phyloP scores from a whole-genome alignment of 2,329 filamentous ascomycete species.

The Cytospora paraplurivora region DNA sequence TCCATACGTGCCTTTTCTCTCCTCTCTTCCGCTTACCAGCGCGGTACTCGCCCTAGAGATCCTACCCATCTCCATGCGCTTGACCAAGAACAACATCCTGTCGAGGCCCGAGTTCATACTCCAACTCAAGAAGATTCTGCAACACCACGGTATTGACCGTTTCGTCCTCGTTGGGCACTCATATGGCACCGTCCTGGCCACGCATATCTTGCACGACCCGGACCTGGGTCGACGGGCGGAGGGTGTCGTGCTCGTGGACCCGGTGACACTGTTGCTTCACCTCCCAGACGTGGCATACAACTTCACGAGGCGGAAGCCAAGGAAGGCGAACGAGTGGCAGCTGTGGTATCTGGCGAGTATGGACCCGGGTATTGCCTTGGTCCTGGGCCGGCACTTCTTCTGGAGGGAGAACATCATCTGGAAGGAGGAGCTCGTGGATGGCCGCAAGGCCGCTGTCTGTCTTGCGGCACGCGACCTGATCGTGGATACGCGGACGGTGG shows the following conservation, averaged over 20 bases:
- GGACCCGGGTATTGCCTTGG: slow-evolving; percentile 67
- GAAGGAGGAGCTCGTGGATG: slow-evolving; percentile 61
- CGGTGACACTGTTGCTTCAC: slow-evolving; percentile 68
- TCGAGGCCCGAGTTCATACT: slow-evolving; percentile 54
- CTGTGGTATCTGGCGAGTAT: slow-evolving; percentile 71
- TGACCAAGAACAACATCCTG: slow-evolving; percentile 45
- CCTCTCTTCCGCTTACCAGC: slow-evolving; percentile 26
- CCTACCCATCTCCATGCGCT: slow-evolving; percentile 30
- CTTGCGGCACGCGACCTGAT: slow-evolving; percentile 65
- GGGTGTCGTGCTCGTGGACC: slow-evolving; percentile 55
- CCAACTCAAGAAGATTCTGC: slow-evolving; percentile 59
- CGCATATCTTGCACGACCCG: slow-evolving; percentile 59
- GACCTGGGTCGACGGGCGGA: slow-evolving; percentile 52
- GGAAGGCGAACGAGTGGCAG: slow-evolving; percentile 67
- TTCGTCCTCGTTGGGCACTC: slow-evolving; percentile 65
- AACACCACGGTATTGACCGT: slow-evolving; percentile 56
- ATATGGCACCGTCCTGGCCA: slow-evolving; percentile 65
- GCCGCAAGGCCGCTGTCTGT: slow-evolving; percentile 53
- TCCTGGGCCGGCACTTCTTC: slow-evolving; percentile 64
- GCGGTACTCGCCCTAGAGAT: slow-evolving; percentile 29
- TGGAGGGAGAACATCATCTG: slow-evolving; percentile 72
- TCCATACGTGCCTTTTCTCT: slow-evolving; percentile 27
- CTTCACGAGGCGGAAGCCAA: slow-evolving; percentile 59
- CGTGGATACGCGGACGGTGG: slow-evolving; percentile 61
- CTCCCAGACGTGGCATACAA: slow-evolving; percentile 72